phyloP scores from a whole-genome alignment of 108 stramenopile species.

The Epithemia pelagica region DNA sequence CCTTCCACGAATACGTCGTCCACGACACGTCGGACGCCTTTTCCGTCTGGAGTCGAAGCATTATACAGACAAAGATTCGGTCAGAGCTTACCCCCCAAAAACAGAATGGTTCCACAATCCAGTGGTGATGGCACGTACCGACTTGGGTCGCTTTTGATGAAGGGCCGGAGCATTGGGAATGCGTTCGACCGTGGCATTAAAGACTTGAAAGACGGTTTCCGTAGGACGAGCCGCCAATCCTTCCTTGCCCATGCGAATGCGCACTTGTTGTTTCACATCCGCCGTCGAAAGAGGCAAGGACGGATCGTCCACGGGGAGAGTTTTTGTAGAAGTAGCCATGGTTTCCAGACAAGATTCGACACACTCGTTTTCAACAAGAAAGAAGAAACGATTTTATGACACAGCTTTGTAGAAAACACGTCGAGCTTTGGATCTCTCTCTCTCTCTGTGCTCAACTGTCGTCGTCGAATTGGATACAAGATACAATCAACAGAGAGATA shows the following conservation, averaged over 20 bases:
- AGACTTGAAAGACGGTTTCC: constrained; percentile 13
- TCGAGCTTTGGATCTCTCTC: too few relatives aligned
- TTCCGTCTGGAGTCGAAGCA: not conserved
- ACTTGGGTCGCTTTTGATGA: constrained; percentile 13
- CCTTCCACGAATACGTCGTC: constrained; percentile 32
- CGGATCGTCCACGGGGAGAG: too few relatives aligned
- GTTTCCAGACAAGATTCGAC: too few relatives aligned
- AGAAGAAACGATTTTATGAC: too few relatives aligned
- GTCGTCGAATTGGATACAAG: too few relatives aligned
- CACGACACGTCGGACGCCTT: constrained; percentile 15
- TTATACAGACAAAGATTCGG: not conserved
- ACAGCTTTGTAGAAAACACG: too few relatives aligned
- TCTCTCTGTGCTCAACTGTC: too few relatives aligned
- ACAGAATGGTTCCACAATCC: too few relatives aligned
- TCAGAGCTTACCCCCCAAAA: not conserved
- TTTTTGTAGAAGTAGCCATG: too few relatives aligned
- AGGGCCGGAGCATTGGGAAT: constrained; percentile 18
- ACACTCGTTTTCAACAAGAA: too few relatives aligned
- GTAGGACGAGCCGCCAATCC: constrained; percentile 9
- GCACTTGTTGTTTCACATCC: constrained; percentile 10
- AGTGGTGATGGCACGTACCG: constrained; percentile 12
- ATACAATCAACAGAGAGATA: too few relatives aligned
- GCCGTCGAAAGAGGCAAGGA: constrained; percentile 17
- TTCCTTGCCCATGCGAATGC: constrained; percentile 12
- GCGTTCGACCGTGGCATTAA: constrained; percentile 11